Evolutionary conservation across 768 basidiomycete genomes (phyloP), one percentile per base, ranked within the genome.

Genomic region (Phaeotremella fagi): DNA sequence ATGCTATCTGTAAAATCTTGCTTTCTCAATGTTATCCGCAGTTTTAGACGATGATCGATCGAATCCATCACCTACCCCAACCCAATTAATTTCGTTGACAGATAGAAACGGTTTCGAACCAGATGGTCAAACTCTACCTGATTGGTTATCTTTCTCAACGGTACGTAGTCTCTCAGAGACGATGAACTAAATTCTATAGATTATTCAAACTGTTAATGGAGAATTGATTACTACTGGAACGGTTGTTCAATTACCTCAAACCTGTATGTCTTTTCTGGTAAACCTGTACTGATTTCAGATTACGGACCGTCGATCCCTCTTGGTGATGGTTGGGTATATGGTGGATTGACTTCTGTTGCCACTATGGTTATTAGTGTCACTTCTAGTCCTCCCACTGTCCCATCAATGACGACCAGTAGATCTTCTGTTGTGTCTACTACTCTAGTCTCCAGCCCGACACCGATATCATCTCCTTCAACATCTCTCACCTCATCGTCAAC

Each of bases 221-320:
- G 38, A 41, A 18, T 37, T 29, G 24, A 45, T 53, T 2, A 52
- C 54, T 3, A 56, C 60, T 15, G 57, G 57, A 12, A 56, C 55
- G 1, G 52, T 63, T 14, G 59, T 63, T 7, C 28, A 55, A 12
- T 45, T 66, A 1, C 59, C 64, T 2, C 35, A 55, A 38, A 66
- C 64, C 1, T 66, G 64, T 66, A 38, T 38, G 60, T 60, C 31
- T 7, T 7, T 16, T 33, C 9, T 33, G 16, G 16, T 7, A 33
- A 16, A 33, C 9, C 31, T 33, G 31, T 7, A 4, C 12, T 3
- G n/a, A 11, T 25, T 18, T 20, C 35, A 63, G 61, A 67, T 20
- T 67, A 67, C 42, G 65, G 65, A 22, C 59, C 61, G 2, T 59
- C 61, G 0, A 67, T 67, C 26, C 65, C 65, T 0, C 57, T 67